Percentiles rank a stretch among this genome's conserved stretches.
phyloP scores from a whole-genome alignment of 2,329 filamentous ascomycete genomes.

The Celoporthe dispersa region DNA sequence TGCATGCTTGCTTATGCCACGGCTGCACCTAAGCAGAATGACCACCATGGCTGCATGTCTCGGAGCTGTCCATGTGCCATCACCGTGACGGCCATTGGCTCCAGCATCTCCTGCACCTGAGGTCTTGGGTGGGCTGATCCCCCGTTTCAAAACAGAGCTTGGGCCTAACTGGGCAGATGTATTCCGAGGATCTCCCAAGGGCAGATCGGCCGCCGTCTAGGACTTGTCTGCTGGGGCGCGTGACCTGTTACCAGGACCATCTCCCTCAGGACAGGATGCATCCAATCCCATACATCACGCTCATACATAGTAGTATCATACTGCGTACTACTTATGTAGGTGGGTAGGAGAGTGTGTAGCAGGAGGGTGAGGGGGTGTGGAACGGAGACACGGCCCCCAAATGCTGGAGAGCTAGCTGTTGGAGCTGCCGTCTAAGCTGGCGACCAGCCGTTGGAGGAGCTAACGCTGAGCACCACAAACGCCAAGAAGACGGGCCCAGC shows the following conservation, averaged over 20 bases:
- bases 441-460: too few relatives aligned
- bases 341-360: too few relatives aligned
- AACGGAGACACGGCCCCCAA: too few relatives aligned
- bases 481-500: background rate
- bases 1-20: too few relatives aligned
- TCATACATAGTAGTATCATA: too few relatives aligned
- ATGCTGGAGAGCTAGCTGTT: background rate
- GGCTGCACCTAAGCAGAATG: background rate
- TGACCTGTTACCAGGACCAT: background rate
- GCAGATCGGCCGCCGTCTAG: background rate
- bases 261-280: background rate
- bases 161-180: background rate
- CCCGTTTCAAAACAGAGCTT: conserved; percentile 17
- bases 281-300: background rate
- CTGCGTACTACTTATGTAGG: background rate
- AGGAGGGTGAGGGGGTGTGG: too few relatives aligned
- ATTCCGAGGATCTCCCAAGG: conserved; percentile 9
- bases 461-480: background rate
- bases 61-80: conserved; percentile 19
- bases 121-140: background rate
- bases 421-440: background rate
- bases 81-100: background rate
- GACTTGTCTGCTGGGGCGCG: background rate
- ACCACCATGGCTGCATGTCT: conserved; percentile 13
- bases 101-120: background rate